Evolutionary conservation across 208 protist species (phyloP), one percentile per base, ranked within the genome.

Genomic region (Acanthamoeba culbertsoni): DNA sequence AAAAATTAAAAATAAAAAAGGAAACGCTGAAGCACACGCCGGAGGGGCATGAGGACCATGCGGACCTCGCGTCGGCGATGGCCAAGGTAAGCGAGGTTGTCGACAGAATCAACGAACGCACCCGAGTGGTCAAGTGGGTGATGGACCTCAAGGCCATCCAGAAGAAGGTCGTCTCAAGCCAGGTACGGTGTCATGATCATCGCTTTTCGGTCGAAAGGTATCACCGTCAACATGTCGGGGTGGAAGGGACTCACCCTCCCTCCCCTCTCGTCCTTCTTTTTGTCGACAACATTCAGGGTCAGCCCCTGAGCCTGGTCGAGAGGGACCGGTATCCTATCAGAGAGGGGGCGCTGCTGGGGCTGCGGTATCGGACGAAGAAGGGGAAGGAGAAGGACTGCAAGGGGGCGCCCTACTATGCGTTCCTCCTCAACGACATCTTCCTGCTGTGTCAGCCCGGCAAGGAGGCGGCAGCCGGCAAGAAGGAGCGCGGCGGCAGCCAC

Each of bases 131-230:
- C 26, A 88, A 88, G 77, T 18, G 62, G 28, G 46, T 88, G 28
- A 62, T 62, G 48, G 77, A 88, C 28, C 48, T 88, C 77, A 88
- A 55, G 43, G 77, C 43, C 48, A 88, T 88, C 31, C 48, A 88
- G 28, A 88, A 88, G 48, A 88, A 48, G 68, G 3, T 79, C 40
- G 42, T 79, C 68, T n/a, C 37, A 16, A 48, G 2, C 10, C 68
- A 79, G 42, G 68, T n/a, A 48, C 18, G 35, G 4, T 7, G 14
- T 59, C 51, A 59, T n/a, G n/a, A n/a, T n/a, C n/a, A n/a, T n/a
- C n/a, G n/a, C n/a, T n/a, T n/a, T n/a, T n/a, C n/a, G n/a, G n/a
- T n/a, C n/a, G n/a, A n/a, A n/a, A n/a, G n/a, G n/a, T n/a, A n/a
- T n/a, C n/a, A n/a, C n/a, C n/a, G n/a, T n/a, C n/a, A n/a, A n/a